Evolutionary conservation across 176 grass and related monocot species (phyloP).

Genomic region (Cocos nucifera): DNA sequence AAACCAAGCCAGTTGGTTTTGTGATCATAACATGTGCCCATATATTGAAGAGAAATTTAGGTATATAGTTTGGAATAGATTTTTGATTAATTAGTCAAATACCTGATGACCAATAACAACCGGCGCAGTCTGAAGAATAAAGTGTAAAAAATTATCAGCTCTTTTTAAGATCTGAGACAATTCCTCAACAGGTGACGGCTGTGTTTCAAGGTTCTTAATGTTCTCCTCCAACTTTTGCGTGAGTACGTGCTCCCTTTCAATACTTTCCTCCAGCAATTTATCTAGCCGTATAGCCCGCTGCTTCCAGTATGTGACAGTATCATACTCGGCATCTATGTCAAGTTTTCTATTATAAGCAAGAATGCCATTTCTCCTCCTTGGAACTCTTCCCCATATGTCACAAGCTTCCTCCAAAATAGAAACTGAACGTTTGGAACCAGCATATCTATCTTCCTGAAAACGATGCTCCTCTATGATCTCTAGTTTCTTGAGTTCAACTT

Average conservation of each 20-base stretch:
- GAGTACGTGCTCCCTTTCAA: slow-evolving; percentile 56
- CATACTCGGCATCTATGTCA: slow-evolving; percentile 54
- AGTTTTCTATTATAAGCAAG: slow-evolving; percentile 41
- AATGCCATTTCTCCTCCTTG: slow-evolving; percentile 29
- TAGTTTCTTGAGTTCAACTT: slow-evolving; percentile 67
- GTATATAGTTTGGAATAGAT: too few species aligned
- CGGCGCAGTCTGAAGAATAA: slow-evolving; percentile 86
- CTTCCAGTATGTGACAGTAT: slow-evolving; percentile 57
- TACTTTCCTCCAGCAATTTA: slow-evolving; percentile 49
- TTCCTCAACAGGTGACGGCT: slow-evolving; percentile 57
- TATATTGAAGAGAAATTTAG: too few species aligned
- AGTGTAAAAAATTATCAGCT: slow-evolving; percentile 95
- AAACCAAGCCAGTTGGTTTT: too few species aligned
- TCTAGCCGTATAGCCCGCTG: slow-evolving; percentile 42
- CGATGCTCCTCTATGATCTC: slow-evolving; percentile 64
- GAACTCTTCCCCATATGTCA: slow-evolving; percentile 49
- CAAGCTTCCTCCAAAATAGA: slow-evolving; percentile 76
- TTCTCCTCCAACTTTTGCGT: slow-evolving; percentile 49
- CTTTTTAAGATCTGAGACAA: slow-evolving; percentile 67
- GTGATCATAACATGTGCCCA: too few species aligned
- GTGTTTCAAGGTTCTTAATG: slow-evolving; percentile 53
- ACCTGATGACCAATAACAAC: slow-evolving; percentile 97
- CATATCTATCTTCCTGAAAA: slow-evolving; percentile 63
- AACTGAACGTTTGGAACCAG: slow-evolving; percentile 43
- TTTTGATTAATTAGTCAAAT: neutral